Percentiles rank a stretch among this genome's conserved stretches.
phyloP scores from a whole-genome alignment of 768 basidiomycete species.

The Amanita thiersii region DNA sequence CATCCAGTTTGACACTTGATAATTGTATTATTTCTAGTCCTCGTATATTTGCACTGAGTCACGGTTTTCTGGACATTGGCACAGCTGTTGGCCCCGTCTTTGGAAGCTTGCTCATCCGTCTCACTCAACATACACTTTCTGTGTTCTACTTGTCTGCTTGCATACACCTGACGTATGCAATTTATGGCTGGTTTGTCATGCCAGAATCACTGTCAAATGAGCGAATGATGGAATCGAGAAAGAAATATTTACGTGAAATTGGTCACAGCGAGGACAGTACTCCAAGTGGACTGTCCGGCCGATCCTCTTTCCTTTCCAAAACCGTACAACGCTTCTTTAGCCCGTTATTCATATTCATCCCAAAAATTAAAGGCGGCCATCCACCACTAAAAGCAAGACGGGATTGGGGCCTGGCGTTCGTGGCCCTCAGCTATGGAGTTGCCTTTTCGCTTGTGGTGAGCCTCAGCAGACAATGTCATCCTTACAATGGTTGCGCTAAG shows the following conservation, averaged over 20 bases:
- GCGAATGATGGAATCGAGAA: constrained; percentile 33
- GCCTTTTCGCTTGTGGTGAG: constrained; percentile 41
- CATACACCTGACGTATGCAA: constrained; percentile 40
- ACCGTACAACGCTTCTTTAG: constrained; percentile 54
- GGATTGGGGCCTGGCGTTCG: constrained; percentile 60
- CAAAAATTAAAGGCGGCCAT: no score
- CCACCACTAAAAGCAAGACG: no score
- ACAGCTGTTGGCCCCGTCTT: constrained; percentile 71
- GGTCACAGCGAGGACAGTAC: constrained; percentile 12
- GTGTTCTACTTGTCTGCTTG: constrained; percentile 64
- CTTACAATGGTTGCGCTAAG: background rate
- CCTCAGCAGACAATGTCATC: no score
- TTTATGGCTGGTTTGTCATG: constrained; percentile 48
- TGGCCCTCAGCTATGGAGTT: constrained; percentile 47
- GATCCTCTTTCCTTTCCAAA: no score
- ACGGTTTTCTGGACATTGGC: constrained; percentile 69
- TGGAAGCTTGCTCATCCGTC: constrained; percentile 55
- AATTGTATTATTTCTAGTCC: constrained; percentile 32
- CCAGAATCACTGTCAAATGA: constrained; percentile 69
- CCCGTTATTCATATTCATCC: constrained; percentile 62
- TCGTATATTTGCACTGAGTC: constrained; percentile 51
- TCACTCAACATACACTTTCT: constrained; percentile 44
- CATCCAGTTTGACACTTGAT: background rate
- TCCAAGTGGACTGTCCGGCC: constrained; percentile 15
- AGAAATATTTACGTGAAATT: constrained; percentile 22